Evolutionary conservation across 225 moss, liverwort and hornwort species (phyloP).

Genomic region (Lunularia cruciata): DNA sequence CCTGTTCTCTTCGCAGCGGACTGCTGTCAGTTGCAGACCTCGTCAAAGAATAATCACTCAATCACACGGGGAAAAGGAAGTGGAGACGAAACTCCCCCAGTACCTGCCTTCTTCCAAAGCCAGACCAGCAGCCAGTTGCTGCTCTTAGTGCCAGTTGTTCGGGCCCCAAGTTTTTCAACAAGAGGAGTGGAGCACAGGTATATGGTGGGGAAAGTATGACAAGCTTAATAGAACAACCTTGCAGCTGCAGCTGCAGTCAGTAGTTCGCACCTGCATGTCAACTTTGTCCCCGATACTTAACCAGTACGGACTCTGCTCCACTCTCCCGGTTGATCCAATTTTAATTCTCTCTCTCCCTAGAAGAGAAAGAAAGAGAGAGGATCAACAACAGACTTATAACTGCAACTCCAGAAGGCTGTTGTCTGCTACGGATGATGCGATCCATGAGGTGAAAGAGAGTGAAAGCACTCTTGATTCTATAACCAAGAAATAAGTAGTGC

Average conservation of each 20-base stretch:
- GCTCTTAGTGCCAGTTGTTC: not conserved
- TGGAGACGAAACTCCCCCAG: not conserved
- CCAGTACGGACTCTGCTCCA: too few relatives aligned
- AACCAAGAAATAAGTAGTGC: not conserved
- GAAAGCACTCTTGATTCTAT: not conserved
- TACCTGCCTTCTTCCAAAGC: not conserved
- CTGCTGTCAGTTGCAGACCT: not conserved
- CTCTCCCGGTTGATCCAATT: too few relatives aligned
- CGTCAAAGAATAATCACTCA: not conserved
- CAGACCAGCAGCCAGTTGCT: not conserved
- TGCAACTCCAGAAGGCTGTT: not conserved
- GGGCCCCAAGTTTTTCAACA: not conserved
- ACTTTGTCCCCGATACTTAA: not conserved
- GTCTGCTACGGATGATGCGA: not conserved
- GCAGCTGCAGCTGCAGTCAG: too few relatives aligned
- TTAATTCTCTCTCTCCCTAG: too few relatives aligned
- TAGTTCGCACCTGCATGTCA: not conserved
- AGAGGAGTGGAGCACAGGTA: conserved; percentile 4
- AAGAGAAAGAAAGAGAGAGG: too few relatives aligned
- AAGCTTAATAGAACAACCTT: too few relatives aligned
- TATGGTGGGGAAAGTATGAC: not conserved
- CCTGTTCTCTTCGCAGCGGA: not conserved
- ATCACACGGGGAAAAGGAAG: not conserved
- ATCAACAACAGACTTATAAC: not conserved
- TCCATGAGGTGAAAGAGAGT: not conserved